These are phyloP conservation scores for Anisogramma anomala DNA, from an alignment of 2,329 filamentous ascomycete species.

Conservation along the genomic window DNA sequence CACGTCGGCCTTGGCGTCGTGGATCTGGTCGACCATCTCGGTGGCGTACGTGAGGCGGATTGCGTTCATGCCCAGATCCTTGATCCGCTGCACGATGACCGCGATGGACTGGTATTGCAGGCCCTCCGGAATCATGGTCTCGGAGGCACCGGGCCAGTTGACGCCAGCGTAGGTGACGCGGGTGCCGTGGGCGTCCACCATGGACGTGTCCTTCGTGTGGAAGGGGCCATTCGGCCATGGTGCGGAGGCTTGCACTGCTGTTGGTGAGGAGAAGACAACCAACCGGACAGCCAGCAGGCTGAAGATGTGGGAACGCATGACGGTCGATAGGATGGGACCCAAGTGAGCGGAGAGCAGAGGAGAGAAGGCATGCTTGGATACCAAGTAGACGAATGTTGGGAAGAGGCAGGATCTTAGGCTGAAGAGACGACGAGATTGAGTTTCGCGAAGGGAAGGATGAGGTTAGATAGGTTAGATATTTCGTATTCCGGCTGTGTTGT, in stretches of 20 bases:
- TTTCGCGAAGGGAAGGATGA: no score
- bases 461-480: no score
- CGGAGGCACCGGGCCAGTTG: constrained; percentile 51
- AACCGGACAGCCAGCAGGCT: background rate
- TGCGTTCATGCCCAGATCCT: constrained; percentile 49
- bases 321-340: no score
- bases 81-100: constrained; percentile 43
- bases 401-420: no score
- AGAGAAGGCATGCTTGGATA: no score
- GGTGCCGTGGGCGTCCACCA: constrained; percentile 30
- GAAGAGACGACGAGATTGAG: no score
- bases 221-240: constrained; percentile 35
- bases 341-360: no score
- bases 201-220: constrained; percentile 28
- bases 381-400: no score
- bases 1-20: constrained; percentile 34
- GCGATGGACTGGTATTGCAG: constrained; percentile 49
- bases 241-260: constrained; percentile 4
- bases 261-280: background rate
- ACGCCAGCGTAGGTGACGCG: constrained; percentile 41
- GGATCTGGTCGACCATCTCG: constrained; percentile 51
- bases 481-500: no score
- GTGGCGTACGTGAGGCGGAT: constrained; percentile 53
- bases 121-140: constrained; percentile 55
- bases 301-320: background rate